Evolutionary conservation across 495 filamentous ascomycete genomes (phyloP), one percentile per base, ranked within the genome.

Genomic region (Penicillium diatomitis): DNA sequence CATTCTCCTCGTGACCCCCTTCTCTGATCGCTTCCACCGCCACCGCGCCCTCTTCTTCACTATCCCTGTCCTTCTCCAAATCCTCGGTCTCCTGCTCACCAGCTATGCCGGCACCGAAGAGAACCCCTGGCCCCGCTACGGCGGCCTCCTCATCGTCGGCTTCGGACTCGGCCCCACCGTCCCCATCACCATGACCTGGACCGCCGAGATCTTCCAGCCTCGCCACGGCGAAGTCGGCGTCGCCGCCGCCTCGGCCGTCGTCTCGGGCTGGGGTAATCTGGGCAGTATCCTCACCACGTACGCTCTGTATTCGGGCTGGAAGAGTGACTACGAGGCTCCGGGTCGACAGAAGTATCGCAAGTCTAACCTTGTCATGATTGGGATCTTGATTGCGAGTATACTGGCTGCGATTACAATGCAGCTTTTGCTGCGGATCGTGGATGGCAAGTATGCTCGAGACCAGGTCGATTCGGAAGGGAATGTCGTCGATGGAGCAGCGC

Each of bases 141-240:
- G 84, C 35, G 89, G 89, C 2, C 77, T 96, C n/a, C 69, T 96
- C 11, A 82, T 96, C 60, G 83, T 96, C 43, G 89, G 89, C 5
- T 96, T 95, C 63, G 90, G 89, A 4, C 81, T 96, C 5, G 89
- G 89, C 5, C 90, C 89, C 8, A 96, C 89, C 3, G 89, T 96
- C 3, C 89, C 89, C 37, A 88, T 88, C 62, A 88, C 83, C 60
- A 95, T 95, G 88, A 84, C 88, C 48, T 95, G 89, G 89, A 89
- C 89, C 5, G 85, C 79, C 50, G 87, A 94, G 64, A 85, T 94
- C 50, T 95, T 95, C 73, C 89, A 95, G 64, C 80, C 74, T 12
- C 84, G 89, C 4, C 88, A 95, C 57, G 86, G 90, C 32, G 89
- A 95, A 66, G 87, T 95, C 33, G 89, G 89, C 46, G 90, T 95